Conservation (phyloP, 2,329 filamentous ascomycete genomes). For the Aspergillaceae sp. region DNA sequence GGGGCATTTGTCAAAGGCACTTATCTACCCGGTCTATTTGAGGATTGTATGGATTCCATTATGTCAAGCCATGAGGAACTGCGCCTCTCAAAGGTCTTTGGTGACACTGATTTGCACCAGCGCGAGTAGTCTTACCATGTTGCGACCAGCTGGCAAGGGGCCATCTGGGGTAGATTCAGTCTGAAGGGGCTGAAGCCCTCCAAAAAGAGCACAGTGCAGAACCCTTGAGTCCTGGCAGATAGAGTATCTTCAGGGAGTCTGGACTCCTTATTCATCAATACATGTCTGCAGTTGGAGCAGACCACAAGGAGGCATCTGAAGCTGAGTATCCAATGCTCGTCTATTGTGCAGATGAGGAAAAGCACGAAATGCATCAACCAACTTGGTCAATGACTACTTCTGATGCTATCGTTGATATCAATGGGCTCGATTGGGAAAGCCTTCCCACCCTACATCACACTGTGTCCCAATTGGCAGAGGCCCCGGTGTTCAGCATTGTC, state of each 20-base stretch:
- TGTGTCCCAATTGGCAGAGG: not conserved
- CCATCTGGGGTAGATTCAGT: slow-evolving; percentile 30
- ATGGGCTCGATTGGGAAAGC: not conserved
- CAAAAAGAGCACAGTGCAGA: not conserved
- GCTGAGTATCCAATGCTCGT: not conserved
- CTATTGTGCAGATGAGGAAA: not conserved
- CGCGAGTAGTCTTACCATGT: slow-evolving; percentile 29
- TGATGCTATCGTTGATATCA: not conserved
- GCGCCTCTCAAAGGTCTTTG: slow-evolving; percentile 52
- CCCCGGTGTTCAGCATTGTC: not conserved
- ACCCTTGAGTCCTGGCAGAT: not conserved
- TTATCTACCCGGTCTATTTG: slow-evolving; percentile 50
- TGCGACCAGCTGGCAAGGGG: slow-evolving; percentile 35
- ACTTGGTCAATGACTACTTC: not conserved
- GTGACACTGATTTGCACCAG: slow-evolving; percentile 40
- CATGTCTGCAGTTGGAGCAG: not conserved
- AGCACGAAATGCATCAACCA: not conserved
- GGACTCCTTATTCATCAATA: not conserved
- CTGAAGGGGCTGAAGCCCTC: not conserved
- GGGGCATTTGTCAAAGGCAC: slow-evolving; percentile 43
- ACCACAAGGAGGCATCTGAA: not conserved
- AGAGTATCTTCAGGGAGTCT: not conserved
- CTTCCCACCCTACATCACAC: not conserved
- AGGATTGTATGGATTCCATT: slow-evolving; percentile 51
- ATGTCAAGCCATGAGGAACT: slow-evolving; percentile 52